Conservation (phyloP, 352 stramenopile species). For the Phytopythium aichiense region DNA sequence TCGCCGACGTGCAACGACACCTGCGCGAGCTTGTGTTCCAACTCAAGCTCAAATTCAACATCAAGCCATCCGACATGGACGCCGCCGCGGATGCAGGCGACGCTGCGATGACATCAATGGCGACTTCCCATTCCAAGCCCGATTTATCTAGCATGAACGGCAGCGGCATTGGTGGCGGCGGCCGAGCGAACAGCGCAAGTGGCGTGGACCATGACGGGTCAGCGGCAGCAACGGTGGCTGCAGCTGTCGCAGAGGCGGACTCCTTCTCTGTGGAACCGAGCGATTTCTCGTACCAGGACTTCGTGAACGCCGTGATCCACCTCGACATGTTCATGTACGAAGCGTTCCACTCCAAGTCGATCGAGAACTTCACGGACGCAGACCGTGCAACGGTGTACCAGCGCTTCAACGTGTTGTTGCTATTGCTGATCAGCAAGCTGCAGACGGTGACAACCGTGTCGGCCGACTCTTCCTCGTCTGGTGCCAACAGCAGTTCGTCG, state of each 20-base stretch:
- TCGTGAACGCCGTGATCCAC: slow-evolving; percentile 38
- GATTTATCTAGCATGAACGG: background rate
- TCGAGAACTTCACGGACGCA: slow-evolving; percentile 33
- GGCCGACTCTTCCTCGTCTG: slow-evolving; percentile 22
- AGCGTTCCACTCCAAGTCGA: slow-evolving; percentile 45
- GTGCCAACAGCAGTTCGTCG: background rate
- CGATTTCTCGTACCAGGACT: slow-evolving; percentile 53
- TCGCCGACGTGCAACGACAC: slow-evolving; percentile 40
- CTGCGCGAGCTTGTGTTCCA: slow-evolving; percentile 44
- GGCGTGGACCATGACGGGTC: background rate
- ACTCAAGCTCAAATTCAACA: slow-evolving; percentile 47
- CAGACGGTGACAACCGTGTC: slow-evolving; percentile 29
- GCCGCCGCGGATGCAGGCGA: background rate
- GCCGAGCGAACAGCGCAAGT: background rate
- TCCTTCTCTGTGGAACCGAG: slow-evolving; percentile 24
- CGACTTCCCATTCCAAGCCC: background rate
- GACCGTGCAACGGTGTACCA: slow-evolving; percentile 35
- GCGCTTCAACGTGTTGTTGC: slow-evolving; percentile 32
- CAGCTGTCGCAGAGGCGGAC: background rate
- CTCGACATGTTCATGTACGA: slow-evolving; percentile 60
- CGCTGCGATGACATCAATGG: background rate
- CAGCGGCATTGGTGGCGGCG: background rate
- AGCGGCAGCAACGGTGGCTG: slow-evolving; percentile 2
- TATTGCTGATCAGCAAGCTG: slow-evolving; percentile 39
- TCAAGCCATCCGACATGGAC: slow-evolving; percentile 20